Evolutionary conservation across 2,329 filamentous ascomycete species (phyloP).

Genomic region (Beauveria scarabaeidicola): DNA sequence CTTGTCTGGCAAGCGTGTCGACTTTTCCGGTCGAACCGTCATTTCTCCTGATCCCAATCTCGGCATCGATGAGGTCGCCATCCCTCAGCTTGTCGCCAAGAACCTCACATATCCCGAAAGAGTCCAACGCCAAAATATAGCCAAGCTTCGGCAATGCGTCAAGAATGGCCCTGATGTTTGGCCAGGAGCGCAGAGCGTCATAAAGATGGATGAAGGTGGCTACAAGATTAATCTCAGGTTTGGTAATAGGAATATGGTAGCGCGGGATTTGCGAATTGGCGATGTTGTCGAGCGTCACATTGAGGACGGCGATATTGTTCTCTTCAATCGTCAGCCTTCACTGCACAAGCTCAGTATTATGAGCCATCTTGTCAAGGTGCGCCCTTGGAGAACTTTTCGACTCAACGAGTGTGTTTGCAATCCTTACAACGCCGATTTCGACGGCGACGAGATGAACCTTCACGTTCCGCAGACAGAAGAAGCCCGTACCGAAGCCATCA

Average conservation of each 20-base stretch:
- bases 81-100: conserved; percentile 85
- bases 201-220: conserved; percentile 58
- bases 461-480: conserved; percentile 98
- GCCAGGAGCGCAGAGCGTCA: conserved; percentile 79
- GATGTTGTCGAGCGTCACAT: conserved; percentile 92
- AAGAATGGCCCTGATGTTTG: conserved; percentile 68
- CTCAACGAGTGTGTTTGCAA: conserved; percentile 97
- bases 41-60: conserved; percentile 96
- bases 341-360: conserved; percentile 98
- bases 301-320: conserved; percentile 88
- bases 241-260: conserved; percentile 61
- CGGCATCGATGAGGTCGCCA: conserved; percentile 85
- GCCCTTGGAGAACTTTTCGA: conserved; percentile 91
- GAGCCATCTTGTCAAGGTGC: conserved; percentile 85
- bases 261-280: conserved; percentile 66
- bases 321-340: conserved; percentile 97
- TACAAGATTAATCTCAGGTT: conserved; percentile 71
- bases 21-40: conserved; percentile 95
- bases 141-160: conserved; percentile 68
- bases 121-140: conserved; percentile 75
- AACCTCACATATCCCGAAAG: conserved; percentile 93
- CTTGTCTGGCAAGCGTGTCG: conserved; percentile 93
- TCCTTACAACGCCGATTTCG: conserved; percentile 98
- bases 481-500: conserved; percentile 87
- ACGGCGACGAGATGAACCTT: conserved; percentile 98